Base-by-base conservation (phyloP, 2,329 filamentous ascomycete species). In the Elsinoe arachidis region DNA sequence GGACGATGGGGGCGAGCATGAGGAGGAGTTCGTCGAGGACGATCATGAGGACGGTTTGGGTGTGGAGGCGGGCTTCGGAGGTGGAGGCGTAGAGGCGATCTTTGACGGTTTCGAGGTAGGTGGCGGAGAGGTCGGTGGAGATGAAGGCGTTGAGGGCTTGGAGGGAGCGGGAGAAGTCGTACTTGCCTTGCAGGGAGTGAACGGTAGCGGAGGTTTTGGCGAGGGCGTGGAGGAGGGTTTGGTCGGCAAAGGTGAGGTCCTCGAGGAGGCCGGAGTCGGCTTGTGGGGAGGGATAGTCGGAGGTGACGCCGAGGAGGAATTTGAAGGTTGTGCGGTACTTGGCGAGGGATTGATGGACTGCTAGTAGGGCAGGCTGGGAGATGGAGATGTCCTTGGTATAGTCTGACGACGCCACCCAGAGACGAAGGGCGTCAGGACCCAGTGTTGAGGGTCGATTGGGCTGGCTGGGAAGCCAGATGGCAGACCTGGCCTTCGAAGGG, bases 21-120 rank as follows among this genome's bases (percentile, higher is more conserved):
- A 85, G 80, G 60, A 91, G 74, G 15, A 96, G 76, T 35, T 89
- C 83, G 5, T 82, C 73, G 60, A 92, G 84, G 56, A 96, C 81
- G 26, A 78, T 69, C 47, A 76, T 76, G 6, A 85, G 70, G 1
- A 81, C 78, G 4, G 74, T 77, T 63, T 86, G 83, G 1, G 80
- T 79, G 19, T 76, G 74, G 23, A 74, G 67, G 55, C 83, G 76
- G 47, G 87, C 86, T 12, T 80, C 78, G 12, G 81, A 81, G 60
- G 85, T 81, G 30, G 87, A 88, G 46, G 91, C 93, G 74, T 99
- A 99, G 1, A 97, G 77, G 2, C 89, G 80, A 66, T 99, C 93
- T 72, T 99, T 99, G 65, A 91, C 78, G 0, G 88, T 84, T 71
- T 99, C 93, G 58, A 99, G 83, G 70, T 97, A 99, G 70, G 96